A percentile compares a stretch with the other conserved stretches of the same genome.
Conservation (phyloP, 2,329 filamentous ascomycete genomes). For the Claviceps quebecensis region DNA sequence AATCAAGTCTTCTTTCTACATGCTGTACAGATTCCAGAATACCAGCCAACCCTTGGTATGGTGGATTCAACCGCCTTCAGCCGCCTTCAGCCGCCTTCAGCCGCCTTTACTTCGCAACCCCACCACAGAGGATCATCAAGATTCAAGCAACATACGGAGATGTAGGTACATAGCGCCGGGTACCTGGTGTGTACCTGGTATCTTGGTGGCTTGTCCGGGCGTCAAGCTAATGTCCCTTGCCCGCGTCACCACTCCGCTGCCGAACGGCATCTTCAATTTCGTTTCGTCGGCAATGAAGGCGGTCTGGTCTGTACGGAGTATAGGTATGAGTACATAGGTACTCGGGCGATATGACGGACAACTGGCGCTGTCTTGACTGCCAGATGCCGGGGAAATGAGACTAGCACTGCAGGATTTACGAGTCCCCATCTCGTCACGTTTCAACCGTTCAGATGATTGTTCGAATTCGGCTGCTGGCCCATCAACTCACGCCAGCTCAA, state of each 20-base stretch:
- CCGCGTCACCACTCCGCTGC: not conserved
- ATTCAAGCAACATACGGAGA: no score
- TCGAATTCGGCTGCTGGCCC: not conserved
- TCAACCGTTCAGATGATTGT: not conserved
- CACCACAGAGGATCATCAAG: no score
- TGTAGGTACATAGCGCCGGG: no score
- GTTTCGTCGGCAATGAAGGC: not conserved
- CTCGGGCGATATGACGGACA: not conserved
- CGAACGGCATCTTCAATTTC: not conserved
- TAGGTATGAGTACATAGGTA: no score
- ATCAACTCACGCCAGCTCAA: not conserved
- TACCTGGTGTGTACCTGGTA: not conserved
- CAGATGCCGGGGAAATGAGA: not conserved
- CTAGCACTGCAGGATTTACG: not conserved
- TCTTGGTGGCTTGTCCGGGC: not conserved
- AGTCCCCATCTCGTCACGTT: not conserved
- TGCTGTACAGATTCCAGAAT: no score
- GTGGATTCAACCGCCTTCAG: no score
- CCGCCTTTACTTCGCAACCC: no score
- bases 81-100: no score
- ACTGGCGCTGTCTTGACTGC: not conserved
- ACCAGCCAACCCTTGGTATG: no score
- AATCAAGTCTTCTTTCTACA: no score
- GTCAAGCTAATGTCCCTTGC: not conserved
- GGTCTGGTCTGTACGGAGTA: not conserved